Percentiles rank a stretch among this genome's conserved stretches.
Conservation (phyloP, 1,139 yeast species). For the Torulaspora globosa region DNA sequence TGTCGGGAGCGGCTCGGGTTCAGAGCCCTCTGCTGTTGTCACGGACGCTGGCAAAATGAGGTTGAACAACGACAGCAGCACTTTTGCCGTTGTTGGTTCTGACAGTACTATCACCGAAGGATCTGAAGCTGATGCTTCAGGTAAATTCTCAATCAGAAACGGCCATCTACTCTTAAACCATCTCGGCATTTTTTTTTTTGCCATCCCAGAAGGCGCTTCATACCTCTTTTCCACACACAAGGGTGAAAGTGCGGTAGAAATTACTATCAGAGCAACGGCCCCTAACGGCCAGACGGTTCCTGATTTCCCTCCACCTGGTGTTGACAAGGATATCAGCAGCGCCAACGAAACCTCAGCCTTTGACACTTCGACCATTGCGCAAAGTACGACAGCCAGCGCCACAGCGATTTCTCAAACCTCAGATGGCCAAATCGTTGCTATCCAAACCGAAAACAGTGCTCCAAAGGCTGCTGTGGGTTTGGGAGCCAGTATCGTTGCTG, state of each 20-base stretch:
- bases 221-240: conserved; percentile 8
- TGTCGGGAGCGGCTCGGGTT: conserved; percentile 16
- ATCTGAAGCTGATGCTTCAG: conserved; percentile 17
- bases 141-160: conserved; percentile 15
- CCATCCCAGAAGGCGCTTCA: conserved; percentile 8
- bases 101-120: conserved; percentile 17
- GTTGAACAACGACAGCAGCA: conserved; percentile 12
- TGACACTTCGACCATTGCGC: not conserved
- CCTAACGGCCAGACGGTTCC: conserved; percentile 9
- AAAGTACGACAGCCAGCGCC: conserved; percentile 9
- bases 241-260: conserved; percentile 4
- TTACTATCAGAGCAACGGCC: conserved; percentile 15
- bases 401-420: conserved; percentile 41
- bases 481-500: conserved; percentile 23
- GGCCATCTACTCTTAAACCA: conserved; percentile 14
- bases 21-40: conserved; percentile 16
- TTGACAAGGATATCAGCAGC: conserved; percentile 1
- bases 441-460: conserved; percentile 19
- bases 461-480: conserved; percentile 18
- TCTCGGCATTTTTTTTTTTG: conserved; percentile 13
- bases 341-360: not conserved
- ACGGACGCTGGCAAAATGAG: conserved; percentile 24
- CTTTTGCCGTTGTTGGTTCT: conserved; percentile 15
- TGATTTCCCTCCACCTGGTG: conserved; percentile 12
- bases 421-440: conserved; percentile 43